Evolutionary conservation across 345 rosid genomes (phyloP).

Genomic region (Camelina laxa): DNA sequence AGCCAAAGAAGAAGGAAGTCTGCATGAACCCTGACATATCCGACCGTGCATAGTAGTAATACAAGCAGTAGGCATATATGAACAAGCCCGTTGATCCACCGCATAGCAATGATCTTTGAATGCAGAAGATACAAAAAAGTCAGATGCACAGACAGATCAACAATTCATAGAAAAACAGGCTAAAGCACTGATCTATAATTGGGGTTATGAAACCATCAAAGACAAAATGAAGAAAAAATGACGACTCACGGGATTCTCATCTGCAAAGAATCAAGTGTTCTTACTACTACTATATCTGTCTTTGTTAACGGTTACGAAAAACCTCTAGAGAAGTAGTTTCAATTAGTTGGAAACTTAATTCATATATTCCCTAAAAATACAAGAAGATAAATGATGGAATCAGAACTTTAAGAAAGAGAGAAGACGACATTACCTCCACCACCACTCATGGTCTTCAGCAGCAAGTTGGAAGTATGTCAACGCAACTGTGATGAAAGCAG

Average conservation of each 20-base stretch:
- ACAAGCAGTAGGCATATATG: constrained; percentile 54
- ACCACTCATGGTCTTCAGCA: constrained; percentile 68
- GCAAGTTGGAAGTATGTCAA: constrained; percentile 67
- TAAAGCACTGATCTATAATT: not conserved
- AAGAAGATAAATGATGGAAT: constrained; percentile 3
- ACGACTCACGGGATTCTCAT: not conserved
- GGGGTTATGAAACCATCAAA: not conserved
- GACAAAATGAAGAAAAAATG: not conserved
- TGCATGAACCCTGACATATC: constrained; percentile 63
- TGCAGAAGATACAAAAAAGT: constrained; percentile 15
- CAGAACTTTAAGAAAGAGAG: not conserved
- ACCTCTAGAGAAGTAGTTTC: not conserved
- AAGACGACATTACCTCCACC: constrained; percentile 58
- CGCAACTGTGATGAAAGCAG: constrained; percentile 64
- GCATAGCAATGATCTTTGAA: constrained; percentile 50
- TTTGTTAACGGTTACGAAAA: not conserved
- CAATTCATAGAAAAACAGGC: not conserved
- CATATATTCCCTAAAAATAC: not conserved
- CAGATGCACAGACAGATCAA: not conserved
- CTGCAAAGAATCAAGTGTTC: not conserved
- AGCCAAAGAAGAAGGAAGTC: constrained; percentile 59
- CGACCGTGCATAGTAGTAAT: constrained; percentile 51
- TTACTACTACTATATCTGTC: not conserved
- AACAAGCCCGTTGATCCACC: constrained; percentile 59
- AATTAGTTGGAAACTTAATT: not conserved